Conservation (phyloP, 106 monocot genomes). For the Dendrobium nobile region DNA sequence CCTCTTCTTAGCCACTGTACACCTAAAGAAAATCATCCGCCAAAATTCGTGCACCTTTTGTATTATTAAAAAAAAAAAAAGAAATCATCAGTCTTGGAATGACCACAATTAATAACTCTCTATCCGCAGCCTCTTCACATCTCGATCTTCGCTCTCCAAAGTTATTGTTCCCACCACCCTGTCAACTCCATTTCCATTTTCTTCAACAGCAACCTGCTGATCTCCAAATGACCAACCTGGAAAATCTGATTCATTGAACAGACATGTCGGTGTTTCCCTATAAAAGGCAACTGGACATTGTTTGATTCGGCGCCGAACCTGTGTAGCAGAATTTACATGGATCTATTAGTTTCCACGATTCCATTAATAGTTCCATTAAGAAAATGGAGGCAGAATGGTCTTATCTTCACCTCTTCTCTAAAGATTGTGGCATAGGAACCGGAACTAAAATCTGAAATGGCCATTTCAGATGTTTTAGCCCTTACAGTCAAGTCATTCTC, state of each 20-base stretch:
- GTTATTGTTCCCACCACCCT: no score
- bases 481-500: conserved; percentile 86
- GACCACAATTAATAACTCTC: conserved; percentile 3
- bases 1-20: no score
- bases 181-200: not conserved
- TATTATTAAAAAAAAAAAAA: no score
- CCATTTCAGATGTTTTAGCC: conserved; percentile 76
- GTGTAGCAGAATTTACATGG: conserved; percentile 12
- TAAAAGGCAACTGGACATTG: conserved; percentile 93
- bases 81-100: no score
- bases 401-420: conserved; percentile 53
- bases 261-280: conserved; percentile 39
- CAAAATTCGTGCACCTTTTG: no score
- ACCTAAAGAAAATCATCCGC: no score
- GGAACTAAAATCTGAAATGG: conserved; percentile 75
- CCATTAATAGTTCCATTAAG: not conserved
- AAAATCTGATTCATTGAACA: conserved; percentile 74
- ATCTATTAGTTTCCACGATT: not conserved
- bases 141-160: not conserved
- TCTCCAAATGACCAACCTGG: conserved; percentile 70
- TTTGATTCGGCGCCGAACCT: conserved; percentile 72
- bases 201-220: conserved; percentile 4
- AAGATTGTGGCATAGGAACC: conserved; percentile 89
- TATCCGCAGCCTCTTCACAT: conserved; percentile 29
- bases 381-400: not conserved